phyloP scores from a whole-genome alignment of 768 basidiomycete species.

The Pleurotus cornucopiae region DNA sequence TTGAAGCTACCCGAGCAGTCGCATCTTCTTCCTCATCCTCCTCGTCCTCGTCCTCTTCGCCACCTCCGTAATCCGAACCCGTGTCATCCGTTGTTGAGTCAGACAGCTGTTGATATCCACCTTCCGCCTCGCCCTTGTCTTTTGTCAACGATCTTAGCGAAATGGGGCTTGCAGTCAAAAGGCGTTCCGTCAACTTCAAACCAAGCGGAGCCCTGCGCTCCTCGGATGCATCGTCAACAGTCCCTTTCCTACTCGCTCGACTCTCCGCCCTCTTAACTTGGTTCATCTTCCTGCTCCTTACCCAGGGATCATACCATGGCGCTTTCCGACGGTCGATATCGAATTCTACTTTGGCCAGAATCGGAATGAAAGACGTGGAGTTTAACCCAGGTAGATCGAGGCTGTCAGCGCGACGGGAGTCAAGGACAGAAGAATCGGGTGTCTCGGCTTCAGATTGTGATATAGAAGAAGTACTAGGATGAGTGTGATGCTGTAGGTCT shows the following conservation, averaged over 20 bases:
- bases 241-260: constrained; percentile 22
- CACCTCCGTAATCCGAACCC: constrained; percentile 25
- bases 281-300: constrained; percentile 58
- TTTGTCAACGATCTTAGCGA: constrained; percentile 8
- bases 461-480: constrained; percentile 46
- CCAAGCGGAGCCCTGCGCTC: constrained; percentile 37
- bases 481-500: constrained; percentile 40
- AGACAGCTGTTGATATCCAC: constrained; percentile 31
- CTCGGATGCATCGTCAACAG: constrained; percentile 8
- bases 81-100: constrained; percentile 16
- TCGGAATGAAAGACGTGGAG: constrained; percentile 66
- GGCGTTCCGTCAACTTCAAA: constrained; percentile 46
- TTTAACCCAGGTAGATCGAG: constrained; percentile 65
- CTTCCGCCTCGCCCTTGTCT: constrained; percentile 18
- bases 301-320: constrained; percentile 84
- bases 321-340: constrained; percentile 83
- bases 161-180: constrained; percentile 34
- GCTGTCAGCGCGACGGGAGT: constrained; percentile 38
- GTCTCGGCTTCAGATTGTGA: constrained; percentile 43
- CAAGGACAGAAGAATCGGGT: constrained; percentile 45
- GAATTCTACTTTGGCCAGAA: constrained; percentile 93
- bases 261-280: constrained; percentile 56
- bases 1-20: constrained; percentile 33
- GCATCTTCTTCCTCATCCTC: constrained; percentile 34
- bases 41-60: constrained; percentile 28